These are phyloP conservation scores for Cladosporium oxysporum DNA, from an alignment of 2,329 filamentous ascomycete species.

Conservation along the genomic window DNA sequence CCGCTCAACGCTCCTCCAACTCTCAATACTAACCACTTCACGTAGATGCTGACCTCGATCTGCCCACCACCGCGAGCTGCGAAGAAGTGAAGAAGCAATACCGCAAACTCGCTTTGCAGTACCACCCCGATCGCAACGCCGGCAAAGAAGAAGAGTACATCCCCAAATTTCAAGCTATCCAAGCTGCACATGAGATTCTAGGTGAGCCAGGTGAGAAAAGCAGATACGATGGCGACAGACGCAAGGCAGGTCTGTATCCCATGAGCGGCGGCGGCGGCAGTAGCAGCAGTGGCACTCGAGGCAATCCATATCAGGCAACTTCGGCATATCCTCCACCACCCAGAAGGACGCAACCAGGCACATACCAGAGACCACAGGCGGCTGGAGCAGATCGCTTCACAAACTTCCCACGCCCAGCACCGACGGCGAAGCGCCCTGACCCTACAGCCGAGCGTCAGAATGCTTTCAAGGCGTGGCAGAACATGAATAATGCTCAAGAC, in stretches of 20 bases:
- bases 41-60: slow-evolving; percentile 71
- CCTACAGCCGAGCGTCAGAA: slow-evolving; percentile 45
- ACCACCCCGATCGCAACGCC: slow-evolving; percentile 86
- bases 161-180: slow-evolving; percentile 81
- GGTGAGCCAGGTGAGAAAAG: slow-evolving; percentile 59
- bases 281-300: slow-evolving; percentile 28
- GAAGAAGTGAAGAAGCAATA: slow-evolving; percentile 85
- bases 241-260: slow-evolving; percentile 48
- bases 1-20: background rate
- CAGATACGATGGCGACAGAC: slow-evolving; percentile 64
- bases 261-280: slow-evolving; percentile 23
- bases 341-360: slow-evolving; percentile 44
- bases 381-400: slow-evolving; percentile 49
- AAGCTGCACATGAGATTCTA: slow-evolving; percentile 79
- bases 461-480: slow-evolving; percentile 52
- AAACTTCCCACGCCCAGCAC: slow-evolving; percentile 40
- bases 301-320: slow-evolving; percentile 43
- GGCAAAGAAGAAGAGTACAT: slow-evolving; percentile 79
- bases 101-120: slow-evolving; percentile 79
- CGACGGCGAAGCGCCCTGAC: slow-evolving; percentile 37
- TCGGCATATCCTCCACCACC: slow-evolving; percentile 47
- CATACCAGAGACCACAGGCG: slow-evolving; percentile 36
- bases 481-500: slow-evolving; percentile 47
- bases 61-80: slow-evolving; percentile 66
- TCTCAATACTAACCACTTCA: background rate